These are phyloP conservation scores for Ascoidea rubescens DNA, from an alignment of 805 yeast species.

Conservation along the genomic window DNA sequence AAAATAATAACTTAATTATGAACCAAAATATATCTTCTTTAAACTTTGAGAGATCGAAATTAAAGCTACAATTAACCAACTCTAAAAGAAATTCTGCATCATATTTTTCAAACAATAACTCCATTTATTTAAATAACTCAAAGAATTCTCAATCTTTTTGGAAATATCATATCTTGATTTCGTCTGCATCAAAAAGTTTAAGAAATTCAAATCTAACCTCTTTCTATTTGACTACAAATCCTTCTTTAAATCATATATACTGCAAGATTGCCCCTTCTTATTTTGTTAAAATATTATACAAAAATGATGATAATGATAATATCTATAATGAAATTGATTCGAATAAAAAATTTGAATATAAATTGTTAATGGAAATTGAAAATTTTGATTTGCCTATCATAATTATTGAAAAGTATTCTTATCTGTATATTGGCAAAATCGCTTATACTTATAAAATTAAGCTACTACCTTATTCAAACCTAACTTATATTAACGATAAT, in stretches of 20 bases:
- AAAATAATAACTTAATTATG: too few relatives aligned
- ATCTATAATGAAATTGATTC: constrained; percentile 3
- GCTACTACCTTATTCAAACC: too few relatives aligned
- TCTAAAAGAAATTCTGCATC: too few relatives aligned
- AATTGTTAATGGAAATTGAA: constrained; percentile 16
- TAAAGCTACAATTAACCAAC: too few relatives aligned
- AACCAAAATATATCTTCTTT: too few relatives aligned
- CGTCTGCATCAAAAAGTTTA: neutral
- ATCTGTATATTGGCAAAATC: too few relatives aligned
- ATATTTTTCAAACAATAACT: too few relatives aligned
- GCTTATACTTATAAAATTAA: too few relatives aligned
- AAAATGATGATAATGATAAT: constrained; percentile 1
- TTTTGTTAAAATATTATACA: constrained; percentile 28
- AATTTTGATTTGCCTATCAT: constrained; percentile 7
- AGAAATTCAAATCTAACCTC: too few relatives aligned
- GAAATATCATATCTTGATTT: neutral
- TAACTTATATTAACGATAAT: too few relatives aligned
- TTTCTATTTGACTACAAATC: constrained; percentile 44
- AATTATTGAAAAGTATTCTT: constrained; percentile 2
- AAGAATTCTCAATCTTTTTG: neutral
- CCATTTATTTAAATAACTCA: too few relatives aligned
- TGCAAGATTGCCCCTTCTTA: constrained; percentile 53
- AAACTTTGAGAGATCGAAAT: too few relatives aligned
- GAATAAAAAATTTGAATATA: constrained; percentile 16
- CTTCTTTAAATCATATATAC: constrained; percentile 42